Evolutionary conservation across 192 early-diverging fungal genomes (phyloP).

Genomic region (Coemansia sp.): DNA sequence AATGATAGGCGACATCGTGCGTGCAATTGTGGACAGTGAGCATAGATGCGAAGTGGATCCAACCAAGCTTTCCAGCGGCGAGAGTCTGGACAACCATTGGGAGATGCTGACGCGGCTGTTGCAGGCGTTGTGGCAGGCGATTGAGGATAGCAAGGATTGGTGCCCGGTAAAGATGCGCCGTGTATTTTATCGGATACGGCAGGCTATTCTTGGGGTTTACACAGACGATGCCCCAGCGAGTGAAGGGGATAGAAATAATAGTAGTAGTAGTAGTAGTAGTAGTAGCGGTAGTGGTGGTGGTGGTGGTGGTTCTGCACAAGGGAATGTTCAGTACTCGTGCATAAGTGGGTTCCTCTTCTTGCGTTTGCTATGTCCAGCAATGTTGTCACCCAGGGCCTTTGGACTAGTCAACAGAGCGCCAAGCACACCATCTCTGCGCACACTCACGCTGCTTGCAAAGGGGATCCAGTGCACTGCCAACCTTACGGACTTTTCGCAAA

Average conservation of each 20-base stretch:
- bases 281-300: too few relatives aligned
- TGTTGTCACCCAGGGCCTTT: conserved; percentile 69
- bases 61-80: conserved; percentile 16
- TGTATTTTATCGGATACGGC: conserved; percentile 40
- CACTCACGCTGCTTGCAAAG: conserved; percentile 72
- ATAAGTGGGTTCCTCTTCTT: conserved; percentile 72
- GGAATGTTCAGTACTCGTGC: conserved; percentile 47
- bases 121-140: conserved; percentile 51
- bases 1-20: conserved; percentile 64
- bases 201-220: conserved; percentile 16
- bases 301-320: neutral
- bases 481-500: conserved; percentile 62
- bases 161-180: conserved; percentile 51
- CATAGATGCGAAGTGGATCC: conserved; percentile 69
- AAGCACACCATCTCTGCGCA: conserved; percentile 57
- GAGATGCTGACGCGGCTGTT: conserved; percentile 51
- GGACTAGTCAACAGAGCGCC: conserved; percentile 66
- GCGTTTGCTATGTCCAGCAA: conserved; percentile 70
- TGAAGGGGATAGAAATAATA: neutral
- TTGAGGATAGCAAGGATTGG: conserved; percentile 40
- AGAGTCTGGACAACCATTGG: conserved; percentile 52
- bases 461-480: conserved; percentile 71
- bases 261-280: too few relatives aligned
- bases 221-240: neutral
- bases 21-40: conserved; percentile 54